These are phyloP conservation scores for Boletus huronensis DNA, from an alignment of 768 basidiomycete genomes.

Conservation along the genomic window DNA sequence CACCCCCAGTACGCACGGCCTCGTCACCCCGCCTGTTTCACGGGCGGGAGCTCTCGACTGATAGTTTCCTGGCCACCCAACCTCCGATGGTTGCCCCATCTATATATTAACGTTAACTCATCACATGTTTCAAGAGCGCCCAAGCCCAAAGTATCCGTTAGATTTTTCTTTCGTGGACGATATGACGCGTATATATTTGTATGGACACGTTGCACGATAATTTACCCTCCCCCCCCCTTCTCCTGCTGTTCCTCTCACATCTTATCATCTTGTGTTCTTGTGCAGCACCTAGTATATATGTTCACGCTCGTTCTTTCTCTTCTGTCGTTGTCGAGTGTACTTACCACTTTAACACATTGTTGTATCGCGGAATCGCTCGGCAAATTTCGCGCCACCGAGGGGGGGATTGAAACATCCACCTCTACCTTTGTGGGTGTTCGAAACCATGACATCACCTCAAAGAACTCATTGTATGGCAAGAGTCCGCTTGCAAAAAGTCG, in stretches of 20 bases:
- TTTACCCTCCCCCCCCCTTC: not conserved
- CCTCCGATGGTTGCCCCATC: slow-evolving; percentile 21
- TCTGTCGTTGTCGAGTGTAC: not conserved
- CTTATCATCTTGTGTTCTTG: not conserved
- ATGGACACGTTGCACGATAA: slow-evolving; percentile 14
- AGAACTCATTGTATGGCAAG: not conserved
- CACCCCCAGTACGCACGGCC: slow-evolving; percentile 36
- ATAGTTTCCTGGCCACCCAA: slow-evolving; percentile 25
- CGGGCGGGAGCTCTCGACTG: slow-evolving; percentile 25
- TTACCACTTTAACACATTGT: not conserved
- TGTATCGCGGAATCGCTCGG: not conserved
- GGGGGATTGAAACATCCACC: not conserved
- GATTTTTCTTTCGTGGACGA: slow-evolving; percentile 5
- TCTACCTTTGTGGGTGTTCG: not conserved
- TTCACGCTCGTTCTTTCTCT: not conserved
- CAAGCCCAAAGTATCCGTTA: not conserved
- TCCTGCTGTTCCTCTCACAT: not conserved
- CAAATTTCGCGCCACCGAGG: not conserved
- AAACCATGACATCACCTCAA: not conserved
- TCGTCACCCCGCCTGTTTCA: slow-evolving; percentile 16
- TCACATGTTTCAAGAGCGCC: slow-evolving; percentile 10
- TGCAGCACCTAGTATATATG: not conserved
- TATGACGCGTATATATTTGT: slow-evolving; percentile 4
- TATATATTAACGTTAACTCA: slow-evolving; percentile 16
- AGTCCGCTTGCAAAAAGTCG: no score